Conservation (phyloP, 805 yeast genomes). For the Wickerhamomyces chaumierensis region DNA sequence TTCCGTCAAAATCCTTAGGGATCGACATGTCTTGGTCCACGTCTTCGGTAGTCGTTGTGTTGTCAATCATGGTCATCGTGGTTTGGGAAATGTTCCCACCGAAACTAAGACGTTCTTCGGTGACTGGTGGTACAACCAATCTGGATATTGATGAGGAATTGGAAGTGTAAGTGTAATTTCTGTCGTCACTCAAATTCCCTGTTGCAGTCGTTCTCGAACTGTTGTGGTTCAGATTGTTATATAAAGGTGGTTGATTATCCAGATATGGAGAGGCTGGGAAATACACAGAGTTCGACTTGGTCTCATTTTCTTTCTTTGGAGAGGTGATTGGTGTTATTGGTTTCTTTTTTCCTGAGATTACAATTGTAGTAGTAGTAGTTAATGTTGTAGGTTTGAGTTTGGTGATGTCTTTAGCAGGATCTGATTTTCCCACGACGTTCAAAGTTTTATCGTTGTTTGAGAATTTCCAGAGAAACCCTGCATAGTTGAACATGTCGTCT, state of each 20-base stretch:
- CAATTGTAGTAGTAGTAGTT: too few species aligned
- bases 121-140: too few species aligned
- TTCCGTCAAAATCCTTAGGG: slow-evolving; percentile 14
- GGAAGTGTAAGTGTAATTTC: not conserved
- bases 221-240: not conserved
- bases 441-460: slow-evolving; percentile 11
- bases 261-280: too few species aligned
- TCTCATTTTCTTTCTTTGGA: not conserved
- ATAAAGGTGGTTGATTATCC: too few species aligned
- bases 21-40: slow-evolving; percentile 1
- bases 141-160: not conserved
- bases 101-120: too few species aligned
- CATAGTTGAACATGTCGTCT: slow-evolving; percentile 14
- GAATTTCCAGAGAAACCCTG: slow-evolving; percentile 20
- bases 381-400: slow-evolving; percentile 6
- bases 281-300: too few species aligned
- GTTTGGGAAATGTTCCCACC: too few species aligned
- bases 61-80: not conserved
- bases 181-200: not conserved
- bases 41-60: not conserved
- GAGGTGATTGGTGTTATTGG: not conserved
- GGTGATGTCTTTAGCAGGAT: not conserved
- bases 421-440: slow-evolving; percentile 13
- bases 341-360: slow-evolving; percentile 1
- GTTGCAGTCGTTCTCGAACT: not conserved